Evolutionary conservation across 345 rosid species (phyloP).

Genomic region (Dipteronia dyeriana): DNA sequence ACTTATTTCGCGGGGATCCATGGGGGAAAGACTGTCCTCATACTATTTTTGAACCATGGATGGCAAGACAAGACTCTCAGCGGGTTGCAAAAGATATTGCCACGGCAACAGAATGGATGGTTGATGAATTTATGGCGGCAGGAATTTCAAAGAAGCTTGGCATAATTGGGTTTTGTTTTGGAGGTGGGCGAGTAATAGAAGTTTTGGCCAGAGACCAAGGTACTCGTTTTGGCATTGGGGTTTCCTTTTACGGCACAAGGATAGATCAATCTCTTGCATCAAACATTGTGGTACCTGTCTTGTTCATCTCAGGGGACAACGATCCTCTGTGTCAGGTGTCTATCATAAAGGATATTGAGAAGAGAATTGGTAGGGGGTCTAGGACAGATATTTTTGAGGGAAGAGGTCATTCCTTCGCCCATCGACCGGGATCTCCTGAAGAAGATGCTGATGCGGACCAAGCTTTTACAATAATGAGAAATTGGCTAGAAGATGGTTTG

Average conservation of each 20-base stretch:
- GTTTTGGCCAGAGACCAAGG: slow-evolving; percentile 57
- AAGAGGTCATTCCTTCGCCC: slow-evolving; percentile 82
- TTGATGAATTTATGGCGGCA: slow-evolving; percentile 70
- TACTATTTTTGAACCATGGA: slow-evolving; percentile 56
- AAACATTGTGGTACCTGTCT: slow-evolving; percentile 58
- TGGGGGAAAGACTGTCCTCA: slow-evolving; percentile 59
- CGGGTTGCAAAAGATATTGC: slow-evolving; percentile 56
- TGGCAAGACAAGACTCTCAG: slow-evolving; percentile 44
- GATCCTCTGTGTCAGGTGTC: slow-evolving; percentile 69
- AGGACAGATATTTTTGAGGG: slow-evolving; percentile 57
- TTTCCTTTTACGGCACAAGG: slow-evolving; percentile 86
- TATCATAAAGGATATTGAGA: slow-evolving; percentile 43
- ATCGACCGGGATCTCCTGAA: slow-evolving; percentile 65
- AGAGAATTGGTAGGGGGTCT: slow-evolving; percentile 51
- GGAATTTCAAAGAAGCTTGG: slow-evolving; percentile 86
- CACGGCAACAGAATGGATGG: slow-evolving; percentile 67
- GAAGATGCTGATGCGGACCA: slow-evolving; percentile 83
- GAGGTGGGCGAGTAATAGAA: slow-evolving; percentile 75
- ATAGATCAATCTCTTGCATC: slow-evolving; percentile 51
- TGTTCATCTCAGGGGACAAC: slow-evolving; percentile 70
- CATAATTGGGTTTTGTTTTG: slow-evolving; percentile 79
- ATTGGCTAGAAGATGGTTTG: slow-evolving; percentile 66
- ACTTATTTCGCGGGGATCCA: slow-evolving; percentile 82
- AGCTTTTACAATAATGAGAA: slow-evolving; percentile 64
- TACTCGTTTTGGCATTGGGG: slow-evolving; percentile 54